Evolutionary conservation across 2,329 filamentous ascomycete genomes (phyloP), one percentile per base, ranked within the genome.

Genomic region (Diaporthe aspalathi): DNA sequence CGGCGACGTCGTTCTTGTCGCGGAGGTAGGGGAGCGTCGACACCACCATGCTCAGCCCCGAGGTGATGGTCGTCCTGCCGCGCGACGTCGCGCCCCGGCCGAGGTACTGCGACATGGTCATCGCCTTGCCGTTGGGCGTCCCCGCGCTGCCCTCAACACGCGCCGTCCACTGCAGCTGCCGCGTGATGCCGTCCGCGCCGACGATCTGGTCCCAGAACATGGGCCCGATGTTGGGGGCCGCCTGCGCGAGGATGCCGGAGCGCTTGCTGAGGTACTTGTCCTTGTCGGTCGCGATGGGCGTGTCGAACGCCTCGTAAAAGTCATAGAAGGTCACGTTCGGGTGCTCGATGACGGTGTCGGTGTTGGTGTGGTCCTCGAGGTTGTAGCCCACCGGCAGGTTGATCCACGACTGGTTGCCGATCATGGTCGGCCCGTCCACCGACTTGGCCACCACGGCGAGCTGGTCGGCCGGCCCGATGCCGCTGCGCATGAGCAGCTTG

Each of bases 81-180:
- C 89, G 84, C 17, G 90, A 90, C n/a, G 85, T 87, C 27, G 87
- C 83, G 50, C 91, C 90, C 68, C 89, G 88, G 43, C 89, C 89
- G 35, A 93, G 89, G 80, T 93, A 92, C 75, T 88, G 86, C 73
- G 84, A 87, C 75, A 90, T 84, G 17, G 84, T 85, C 78, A 88
- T 86, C 40, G 85, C 81, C 57, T 82, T 75, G 1, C 76, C 79
- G 24, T 75, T 75, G 67, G 74, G 76, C 50, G 75, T 73, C 49
- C 74, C 73, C n/a, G 72, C 70, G 45, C 75, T 74, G 8, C 78
- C 79, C 66, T 80, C 79, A 0, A 80, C 78, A 74, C 90, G 86
- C 53, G 89, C 86, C 12, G 90, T 92, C 84, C 88, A 92, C 77
- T 92, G 90, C 22, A 92, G 82, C 75, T 91, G 88, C 57, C 90